A percentile compares a stretch with the other conserved stretches of the same genome.
Evolutionary conservation across 345 rosid species (phyloP).

Genomic region (Turritis glabra): DNA sequence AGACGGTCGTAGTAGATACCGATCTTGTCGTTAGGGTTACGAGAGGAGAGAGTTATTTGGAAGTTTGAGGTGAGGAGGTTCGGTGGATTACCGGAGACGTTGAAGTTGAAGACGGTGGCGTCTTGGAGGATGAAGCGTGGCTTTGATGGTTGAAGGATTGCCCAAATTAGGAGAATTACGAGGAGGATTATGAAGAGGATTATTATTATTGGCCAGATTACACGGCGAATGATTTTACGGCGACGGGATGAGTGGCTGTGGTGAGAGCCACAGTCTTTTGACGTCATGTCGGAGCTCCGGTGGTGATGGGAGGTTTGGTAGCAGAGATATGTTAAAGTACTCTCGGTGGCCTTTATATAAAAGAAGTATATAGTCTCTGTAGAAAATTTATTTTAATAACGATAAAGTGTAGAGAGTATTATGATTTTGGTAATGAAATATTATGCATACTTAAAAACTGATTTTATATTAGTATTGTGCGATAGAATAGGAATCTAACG

Average conservation of each 20-base stretch:
- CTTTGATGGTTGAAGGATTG: constrained; percentile 63
- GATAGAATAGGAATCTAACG: not conserved
- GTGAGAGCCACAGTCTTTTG: constrained; percentile 44
- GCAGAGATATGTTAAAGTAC: not conserved
- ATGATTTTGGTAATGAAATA: not conserved
- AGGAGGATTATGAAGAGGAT: constrained; percentile 46
- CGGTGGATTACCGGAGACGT: constrained; percentile 54
- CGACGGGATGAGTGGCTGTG: constrained; percentile 21
- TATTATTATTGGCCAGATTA: constrained; percentile 43
- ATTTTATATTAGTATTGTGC: not conserved
- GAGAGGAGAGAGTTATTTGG: constrained; percentile 62
- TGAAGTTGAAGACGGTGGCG: constrained; percentile 82
- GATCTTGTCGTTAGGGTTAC: constrained; percentile 63
- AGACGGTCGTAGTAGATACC: constrained; percentile 53
- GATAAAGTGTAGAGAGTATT: not conserved
- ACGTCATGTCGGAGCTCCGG: constrained; percentile 46
- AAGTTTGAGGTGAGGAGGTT: constrained; percentile 59
- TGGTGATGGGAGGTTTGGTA: not conserved
- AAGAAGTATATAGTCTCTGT: not conserved
- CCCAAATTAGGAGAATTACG: constrained; percentile 57
- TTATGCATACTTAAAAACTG: not conserved
- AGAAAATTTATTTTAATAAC: not conserved
- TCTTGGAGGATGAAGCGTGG: constrained; percentile 83
- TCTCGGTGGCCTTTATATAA: not conserved
- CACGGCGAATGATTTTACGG: constrained; percentile 24